phyloP scores from a whole-genome alignment of 1,139 yeast species.

The Debaryomyces coudertii region DNA sequence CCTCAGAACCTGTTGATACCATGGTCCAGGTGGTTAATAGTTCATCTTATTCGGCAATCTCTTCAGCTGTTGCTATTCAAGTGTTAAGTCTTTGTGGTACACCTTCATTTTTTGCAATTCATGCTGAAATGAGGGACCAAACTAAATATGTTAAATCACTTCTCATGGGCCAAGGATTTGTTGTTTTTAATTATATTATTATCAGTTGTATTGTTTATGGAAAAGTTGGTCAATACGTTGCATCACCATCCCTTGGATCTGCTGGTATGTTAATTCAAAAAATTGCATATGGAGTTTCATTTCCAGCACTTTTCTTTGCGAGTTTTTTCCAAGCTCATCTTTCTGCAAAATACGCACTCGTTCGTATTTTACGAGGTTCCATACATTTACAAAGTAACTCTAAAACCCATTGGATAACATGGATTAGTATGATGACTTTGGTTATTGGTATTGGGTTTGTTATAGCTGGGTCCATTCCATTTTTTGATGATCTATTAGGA shows the following conservation, averaged over 20 bases:
- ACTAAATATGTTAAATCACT: conserved; percentile 13
- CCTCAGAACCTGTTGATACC: conserved; percentile 11
- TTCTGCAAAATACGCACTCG: conserved; percentile 18
- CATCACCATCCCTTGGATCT: conserved; percentile 18
- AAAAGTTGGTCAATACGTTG: conserved; percentile 17
- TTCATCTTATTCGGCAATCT: conserved; percentile 12
- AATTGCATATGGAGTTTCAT: conserved; percentile 14
- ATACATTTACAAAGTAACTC: conserved; percentile 17
- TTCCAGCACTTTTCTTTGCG: conserved; percentile 16
- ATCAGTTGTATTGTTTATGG: conserved; percentile 16
- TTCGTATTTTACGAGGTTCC: conserved; percentile 16
- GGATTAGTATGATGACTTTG: conserved; percentile 16
- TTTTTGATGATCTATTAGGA: conserved; percentile 16
- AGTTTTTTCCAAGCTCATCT: conserved; percentile 14
- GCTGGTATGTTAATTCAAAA: conserved; percentile 16
- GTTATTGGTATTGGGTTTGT: conserved; percentile 16
- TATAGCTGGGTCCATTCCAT: conserved; percentile 19
- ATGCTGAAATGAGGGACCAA: conserved; percentile 18
- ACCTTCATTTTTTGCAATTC: conserved; percentile 16
- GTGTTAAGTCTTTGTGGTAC: conserved; percentile 16
- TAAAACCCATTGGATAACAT: conserved; percentile 16
- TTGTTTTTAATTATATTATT: conserved; percentile 14
- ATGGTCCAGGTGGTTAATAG: conserved; percentile 13
- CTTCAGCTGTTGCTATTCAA: conserved; percentile 17
- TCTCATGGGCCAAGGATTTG: conserved; percentile 17